Conservation (phyloP, 805 yeast species). For the Pichia insulana region DNA sequence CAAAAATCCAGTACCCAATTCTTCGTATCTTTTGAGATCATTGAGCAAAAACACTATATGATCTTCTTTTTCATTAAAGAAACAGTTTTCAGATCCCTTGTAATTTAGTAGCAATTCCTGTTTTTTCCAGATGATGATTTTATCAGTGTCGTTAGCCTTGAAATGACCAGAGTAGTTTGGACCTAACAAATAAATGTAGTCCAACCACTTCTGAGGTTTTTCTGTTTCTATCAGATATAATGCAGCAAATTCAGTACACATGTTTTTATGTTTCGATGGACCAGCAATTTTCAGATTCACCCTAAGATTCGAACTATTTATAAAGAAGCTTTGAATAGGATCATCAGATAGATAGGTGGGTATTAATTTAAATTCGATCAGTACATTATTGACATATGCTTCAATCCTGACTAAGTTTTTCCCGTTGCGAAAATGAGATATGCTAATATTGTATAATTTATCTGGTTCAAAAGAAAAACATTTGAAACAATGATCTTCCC, state of each 20-base stretch:
- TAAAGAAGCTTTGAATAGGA: neutral
- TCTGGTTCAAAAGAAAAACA: constrained; percentile 21
- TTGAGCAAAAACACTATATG: no score
- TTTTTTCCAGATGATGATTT: no score
- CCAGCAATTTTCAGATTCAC: constrained; percentile 11
- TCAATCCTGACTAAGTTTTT: constrained; percentile 29
- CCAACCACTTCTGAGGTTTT: constrained; percentile 43
- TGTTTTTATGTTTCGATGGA: constrained; percentile 23
- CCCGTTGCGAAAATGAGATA: constrained; percentile 20
- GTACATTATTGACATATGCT: constrained; percentile 42
- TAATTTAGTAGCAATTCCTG: no score
- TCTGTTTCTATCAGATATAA: constrained; percentile 31
- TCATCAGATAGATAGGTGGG: constrained; percentile 8
- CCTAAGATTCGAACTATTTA: neutral
- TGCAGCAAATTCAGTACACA: constrained; percentile 22
- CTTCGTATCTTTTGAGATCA: no score
- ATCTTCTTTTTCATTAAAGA: no score
- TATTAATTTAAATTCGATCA: constrained; percentile 24
- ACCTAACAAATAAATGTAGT: constrained; percentile 38
- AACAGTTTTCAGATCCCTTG: no score
- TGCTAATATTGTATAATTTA: constrained; percentile 20
- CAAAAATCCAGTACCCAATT: no score
- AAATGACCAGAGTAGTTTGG: constrained; percentile 41
- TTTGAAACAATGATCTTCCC: constrained; percentile 18
- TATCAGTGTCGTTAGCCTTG: constrained; percentile 25